These are phyloP conservation scores for Rutidosis leptorrhynchoides DNA, from an alignment of 129 eudicot genomes.

Conservation along the genomic window DNA sequence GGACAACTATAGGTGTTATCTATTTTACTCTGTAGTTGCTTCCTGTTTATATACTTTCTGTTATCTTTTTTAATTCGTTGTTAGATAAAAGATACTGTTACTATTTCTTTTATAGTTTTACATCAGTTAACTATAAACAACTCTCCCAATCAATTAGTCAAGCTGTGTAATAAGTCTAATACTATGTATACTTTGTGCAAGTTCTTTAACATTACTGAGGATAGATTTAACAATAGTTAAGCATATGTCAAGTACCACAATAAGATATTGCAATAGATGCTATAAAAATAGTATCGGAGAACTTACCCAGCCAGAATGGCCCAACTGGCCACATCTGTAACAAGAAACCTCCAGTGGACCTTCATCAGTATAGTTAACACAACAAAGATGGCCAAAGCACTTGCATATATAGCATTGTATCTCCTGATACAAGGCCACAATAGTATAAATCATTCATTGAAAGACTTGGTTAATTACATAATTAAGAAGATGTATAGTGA, in stretches of 20 bases:
- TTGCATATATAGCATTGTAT: conserved; percentile 84
- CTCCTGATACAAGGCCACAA: conserved; percentile 43
- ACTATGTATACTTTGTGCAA: background rate
- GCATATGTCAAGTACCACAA: background rate
- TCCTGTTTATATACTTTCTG: too few relatives aligned
- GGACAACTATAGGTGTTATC: background rate
- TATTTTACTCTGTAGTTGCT: too few relatives aligned
- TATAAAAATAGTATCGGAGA: background rate
- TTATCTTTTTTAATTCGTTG: too few relatives aligned
- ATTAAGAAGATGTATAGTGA: background rate
- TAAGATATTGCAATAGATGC: background rate
- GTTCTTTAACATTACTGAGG: background rate
- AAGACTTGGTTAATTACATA: background rate
- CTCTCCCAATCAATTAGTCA: background rate
- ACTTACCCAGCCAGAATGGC: conserved; percentile 90
- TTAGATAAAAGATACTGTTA: too few relatives aligned
- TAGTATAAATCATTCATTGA: background rate
- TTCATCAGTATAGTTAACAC: conserved; percentile 43
- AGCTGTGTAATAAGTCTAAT: background rate
- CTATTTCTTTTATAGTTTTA: background rate
- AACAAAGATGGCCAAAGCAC: conserved; percentile 86
- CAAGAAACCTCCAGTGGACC: conserved; percentile 62
- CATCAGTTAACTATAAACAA: background rate
- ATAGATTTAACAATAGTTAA: background rate
- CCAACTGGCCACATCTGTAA: conserved; percentile 87